Evolutionary conservation across 2,329 filamentous ascomycete genomes (phyloP).

Genomic region (Aspergillus tubingensis): DNA sequence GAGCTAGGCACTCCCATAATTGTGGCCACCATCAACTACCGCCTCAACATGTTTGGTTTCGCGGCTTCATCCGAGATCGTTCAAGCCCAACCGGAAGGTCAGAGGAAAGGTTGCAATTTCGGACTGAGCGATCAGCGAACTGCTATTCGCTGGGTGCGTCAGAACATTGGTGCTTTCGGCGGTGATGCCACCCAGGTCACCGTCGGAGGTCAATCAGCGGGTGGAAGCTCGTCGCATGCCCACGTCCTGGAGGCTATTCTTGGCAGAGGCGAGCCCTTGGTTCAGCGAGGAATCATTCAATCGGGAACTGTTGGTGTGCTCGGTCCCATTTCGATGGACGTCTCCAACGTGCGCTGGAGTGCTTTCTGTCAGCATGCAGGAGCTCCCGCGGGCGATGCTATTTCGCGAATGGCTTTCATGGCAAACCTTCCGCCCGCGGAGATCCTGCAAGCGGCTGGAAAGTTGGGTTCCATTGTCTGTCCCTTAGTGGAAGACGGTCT

Average conservation of each 20-base stretch:
- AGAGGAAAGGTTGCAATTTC: neutral
- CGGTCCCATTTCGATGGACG: neutral
- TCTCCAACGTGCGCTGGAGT: neutral
- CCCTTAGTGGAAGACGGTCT: neutral
- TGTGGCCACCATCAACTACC: constrained; percentile 1
- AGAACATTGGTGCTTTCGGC: neutral
- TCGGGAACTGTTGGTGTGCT: constrained; percentile 1
- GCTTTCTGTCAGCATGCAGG: neutral
- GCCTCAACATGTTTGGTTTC: constrained; percentile 3
- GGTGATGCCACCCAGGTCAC: constrained; percentile 1
- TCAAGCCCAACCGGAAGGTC: neutral
- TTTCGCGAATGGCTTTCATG: neutral
- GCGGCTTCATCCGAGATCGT: constrained; percentile 1
- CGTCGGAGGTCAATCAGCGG: neutral
- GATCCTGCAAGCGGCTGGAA: neutral
- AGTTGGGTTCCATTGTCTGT: neutral
- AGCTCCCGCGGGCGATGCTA: neutral
- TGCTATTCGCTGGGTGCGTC: neutral
- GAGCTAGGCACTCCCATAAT: neutral
- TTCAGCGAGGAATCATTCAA: constrained; percentile 4
- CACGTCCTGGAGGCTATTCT: neutral
- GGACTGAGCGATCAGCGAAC: neutral
- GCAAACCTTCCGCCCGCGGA: neutral
- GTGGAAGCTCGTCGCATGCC: constrained; percentile 7
- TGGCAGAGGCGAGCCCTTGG: neutral